Percentiles rank a stretch among this genome's conserved stretches.
phyloP scores from a whole-genome alignment of 2,329 filamentous ascomycete species.

The Clonostachys chloroleuca region DNA sequence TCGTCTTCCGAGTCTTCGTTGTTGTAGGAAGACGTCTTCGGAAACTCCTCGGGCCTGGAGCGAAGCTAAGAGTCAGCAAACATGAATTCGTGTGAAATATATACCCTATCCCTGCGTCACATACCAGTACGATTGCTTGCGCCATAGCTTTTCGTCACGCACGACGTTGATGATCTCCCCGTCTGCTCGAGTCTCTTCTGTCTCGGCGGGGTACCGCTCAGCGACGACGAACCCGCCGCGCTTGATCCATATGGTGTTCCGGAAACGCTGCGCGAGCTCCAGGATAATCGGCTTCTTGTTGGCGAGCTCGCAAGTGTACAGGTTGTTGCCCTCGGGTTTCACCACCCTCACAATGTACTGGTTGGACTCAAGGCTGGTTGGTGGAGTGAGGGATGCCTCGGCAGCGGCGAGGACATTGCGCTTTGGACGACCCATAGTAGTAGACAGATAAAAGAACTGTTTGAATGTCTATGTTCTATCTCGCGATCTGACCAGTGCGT shows the following conservation, averaged over 20 bases:
- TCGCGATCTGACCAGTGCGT: too few relatives aligned
- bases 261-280: slow-evolving; percentile 80
- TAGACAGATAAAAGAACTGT: not conserved
- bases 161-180: slow-evolving; percentile 94
- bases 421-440: slow-evolving; percentile 44
- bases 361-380: slow-evolving; percentile 51
- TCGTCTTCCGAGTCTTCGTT: slow-evolving; percentile 71
- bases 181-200: slow-evolving; percentile 71
- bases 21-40: slow-evolving; percentile 52
- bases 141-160: slow-evolving; percentile 85
- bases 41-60: slow-evolving; percentile 73
- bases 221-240: slow-evolving; percentile 83
- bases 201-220: slow-evolving; percentile 59
- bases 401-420: slow-evolving; percentile 74
- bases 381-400: slow-evolving; percentile 62
- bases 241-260: slow-evolving; percentile 91
- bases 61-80: not conserved
- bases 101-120: slow-evolving; percentile 5
- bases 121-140: slow-evolving; percentile 84
- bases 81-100: slow-evolving; percentile 2
- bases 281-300: slow-evolving; percentile 63
- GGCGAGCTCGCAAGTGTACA: slow-evolving; percentile 76
- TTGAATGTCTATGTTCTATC: not conserved
- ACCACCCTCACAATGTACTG: slow-evolving; percentile 72
- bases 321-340: slow-evolving; percentile 82